Evolutionary conservation across 176 grass and related monocot genomes (phyloP), one percentile per base, ranked within the genome.

Genomic region (Hsuehochloa calcarea): DNA sequence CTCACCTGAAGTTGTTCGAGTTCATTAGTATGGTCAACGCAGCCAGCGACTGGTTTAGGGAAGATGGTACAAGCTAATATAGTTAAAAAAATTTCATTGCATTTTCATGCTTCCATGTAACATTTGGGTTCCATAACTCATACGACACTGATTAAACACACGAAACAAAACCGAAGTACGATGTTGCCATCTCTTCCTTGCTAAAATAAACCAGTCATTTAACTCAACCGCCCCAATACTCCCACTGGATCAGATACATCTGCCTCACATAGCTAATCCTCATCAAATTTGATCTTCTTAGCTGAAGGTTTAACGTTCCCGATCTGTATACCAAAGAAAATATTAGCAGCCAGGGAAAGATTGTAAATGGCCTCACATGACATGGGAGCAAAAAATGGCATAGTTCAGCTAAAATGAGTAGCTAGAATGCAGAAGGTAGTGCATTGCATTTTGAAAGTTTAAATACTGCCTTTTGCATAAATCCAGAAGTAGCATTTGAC

Each of bases 221-320:
- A 49, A 51, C 27, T 75, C 44, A 12, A 74, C 47, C 3, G 38
- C 54, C 43, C 50, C 11, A 2, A 62, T 50, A 65, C 61, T 25
- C 52, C 47, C 11, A 61, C 31, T 6, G 65, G 65, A 11, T 12
- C 68, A 58, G 41, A 54, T 37, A 16, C 59, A 60, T 38, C 25
- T 2, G 4, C 22, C 6, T 34, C 23, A 5, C 17, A 17, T 35
- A 26, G 46, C 60, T 89, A 89, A 58, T 83, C 78, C 72, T 88
- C 82, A 34, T 82, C 82, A 45, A 92, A 92, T 74, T 92, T 92
- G 67, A 92, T 89, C 62, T 72, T 92, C 74, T 92, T 89, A 15
- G 90, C 65, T 45, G 79, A 54, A 44, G 79, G 83, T 5, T 89
- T 86, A 85, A 92, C 62, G 54, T 25, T 63, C 67, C 90, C 86